Percentiles rank a stretch among this genome's conserved stretches.
phyloP scores from a whole-genome alignment of 1,139 yeast species.

The Casaregolazyma lundiana region DNA sequence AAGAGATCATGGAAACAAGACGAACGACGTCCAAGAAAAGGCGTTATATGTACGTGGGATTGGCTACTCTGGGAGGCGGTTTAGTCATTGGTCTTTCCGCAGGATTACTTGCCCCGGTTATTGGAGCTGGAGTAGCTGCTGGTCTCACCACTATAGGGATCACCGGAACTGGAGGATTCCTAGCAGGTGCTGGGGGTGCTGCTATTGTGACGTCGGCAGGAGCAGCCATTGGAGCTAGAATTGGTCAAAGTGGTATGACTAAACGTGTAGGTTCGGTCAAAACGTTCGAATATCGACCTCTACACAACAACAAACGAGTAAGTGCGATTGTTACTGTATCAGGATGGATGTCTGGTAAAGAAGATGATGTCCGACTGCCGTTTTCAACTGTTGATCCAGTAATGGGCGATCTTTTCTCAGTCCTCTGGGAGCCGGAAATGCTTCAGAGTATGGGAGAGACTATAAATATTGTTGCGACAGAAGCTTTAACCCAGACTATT shows the following conservation, averaged over 20 bases:
- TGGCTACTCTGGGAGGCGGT: constrained; percentile 97
- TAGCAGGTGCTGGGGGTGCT: constrained; percentile 97
- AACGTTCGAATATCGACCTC: constrained; percentile 88
- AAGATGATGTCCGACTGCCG: constrained; percentile 95
- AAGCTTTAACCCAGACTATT: constrained; percentile 84
- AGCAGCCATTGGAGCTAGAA: constrained; percentile 83
- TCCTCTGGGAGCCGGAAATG: constrained; percentile 98
- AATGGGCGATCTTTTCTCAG: constrained; percentile 91
- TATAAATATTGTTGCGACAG: constrained; percentile 86
- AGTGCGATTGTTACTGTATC: constrained; percentile 86
- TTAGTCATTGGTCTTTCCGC: constrained; percentile 91
- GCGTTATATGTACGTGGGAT: constrained; percentile 81
- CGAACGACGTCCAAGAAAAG: constrained; percentile 59
- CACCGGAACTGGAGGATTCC: constrained; percentile 81
- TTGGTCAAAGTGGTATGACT: constrained; percentile 82
- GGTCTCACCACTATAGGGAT: constrained; percentile 94
- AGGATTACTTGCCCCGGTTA: constrained; percentile 93
- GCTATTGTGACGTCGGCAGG: constrained; percentile 92
- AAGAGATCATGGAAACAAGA: constrained; percentile 63
- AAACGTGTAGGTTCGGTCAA: constrained; percentile 86
- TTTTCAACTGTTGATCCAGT: constrained; percentile 96
- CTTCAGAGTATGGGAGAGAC: constrained; percentile 95
- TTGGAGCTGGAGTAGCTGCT: constrained; percentile 97
- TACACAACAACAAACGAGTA: constrained; percentile 85
- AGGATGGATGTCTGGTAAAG: constrained; percentile 96